Percentiles rank a stretch among this genome's conserved stretches.
phyloP scores from a whole-genome alignment of 2,329 filamentous ascomycete species.

The Juglanconis sp. region DNA sequence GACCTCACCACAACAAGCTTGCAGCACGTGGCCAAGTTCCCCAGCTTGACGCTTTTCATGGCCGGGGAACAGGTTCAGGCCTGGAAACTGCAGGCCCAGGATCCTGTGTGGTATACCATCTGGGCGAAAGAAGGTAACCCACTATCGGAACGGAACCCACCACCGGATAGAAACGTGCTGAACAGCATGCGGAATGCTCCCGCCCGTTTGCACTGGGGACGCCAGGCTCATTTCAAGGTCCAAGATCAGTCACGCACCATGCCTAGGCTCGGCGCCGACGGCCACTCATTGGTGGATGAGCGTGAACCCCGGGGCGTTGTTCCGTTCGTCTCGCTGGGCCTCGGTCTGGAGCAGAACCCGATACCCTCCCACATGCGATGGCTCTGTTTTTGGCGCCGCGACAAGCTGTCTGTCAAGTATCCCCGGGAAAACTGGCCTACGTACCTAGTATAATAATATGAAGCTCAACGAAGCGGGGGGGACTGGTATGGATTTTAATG shows the following conservation, averaged over 20 bases:
- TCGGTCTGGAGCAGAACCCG: neutral
- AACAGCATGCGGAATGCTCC: too few species aligned
- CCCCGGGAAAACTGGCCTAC: too few species aligned
- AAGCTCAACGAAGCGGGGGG: too few species aligned
- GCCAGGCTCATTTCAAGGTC: neutral
- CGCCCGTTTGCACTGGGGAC: neutral
- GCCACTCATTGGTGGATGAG: neutral
- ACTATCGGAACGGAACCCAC: too few species aligned
- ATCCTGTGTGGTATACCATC: neutral
- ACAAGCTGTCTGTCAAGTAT: too few species aligned
- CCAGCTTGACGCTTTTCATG: constrained; percentile 3
- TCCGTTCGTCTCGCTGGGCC: constrained; percentile 5
- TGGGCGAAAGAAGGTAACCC: too few species aligned
- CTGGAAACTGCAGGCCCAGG: neutral
- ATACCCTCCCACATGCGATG: neutral
- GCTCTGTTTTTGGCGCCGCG: constrained; percentile 9
- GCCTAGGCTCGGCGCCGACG: too few species aligned
- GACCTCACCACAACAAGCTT: constrained; percentile 1
- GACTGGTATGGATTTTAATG: too few species aligned
- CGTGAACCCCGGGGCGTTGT: neutral
- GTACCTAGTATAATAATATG: too few species aligned
- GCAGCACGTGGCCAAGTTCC: constrained; percentile 7
- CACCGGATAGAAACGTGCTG: too few species aligned
- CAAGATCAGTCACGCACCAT: neutral
- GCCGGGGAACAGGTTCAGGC: neutral